phyloP scores from a whole-genome alignment of 768 basidiomycete species.

The Myochromella boudieri region DNA sequence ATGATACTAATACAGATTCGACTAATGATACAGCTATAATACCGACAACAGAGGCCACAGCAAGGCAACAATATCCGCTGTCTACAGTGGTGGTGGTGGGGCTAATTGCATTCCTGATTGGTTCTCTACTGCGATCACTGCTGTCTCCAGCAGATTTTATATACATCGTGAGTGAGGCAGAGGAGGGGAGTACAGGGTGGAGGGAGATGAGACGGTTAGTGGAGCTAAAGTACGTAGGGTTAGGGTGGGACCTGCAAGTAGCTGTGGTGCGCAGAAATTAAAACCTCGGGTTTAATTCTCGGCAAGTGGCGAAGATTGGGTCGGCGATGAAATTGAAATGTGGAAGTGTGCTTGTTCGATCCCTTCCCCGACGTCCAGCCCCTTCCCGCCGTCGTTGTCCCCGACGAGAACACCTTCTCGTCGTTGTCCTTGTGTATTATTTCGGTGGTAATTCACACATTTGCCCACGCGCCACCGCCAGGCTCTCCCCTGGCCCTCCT shows the following conservation, averaged over 20 bases:
- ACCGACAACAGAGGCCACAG: constrained; percentile 14
- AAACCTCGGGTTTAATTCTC: constrained; percentile 18
- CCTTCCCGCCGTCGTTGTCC: constrained; percentile 18
- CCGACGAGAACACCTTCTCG: constrained; percentile 8
- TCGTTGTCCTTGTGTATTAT: constrained; percentile 11
- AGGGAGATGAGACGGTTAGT: constrained; percentile 80
- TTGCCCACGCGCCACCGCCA: constrained; percentile 12
- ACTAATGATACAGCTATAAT: constrained; percentile 14
- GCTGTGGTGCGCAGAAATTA: constrained; percentile 78
- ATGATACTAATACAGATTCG: constrained; percentile 12
- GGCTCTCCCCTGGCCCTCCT: constrained; percentile 2
- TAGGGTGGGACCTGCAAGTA: constrained; percentile 88
- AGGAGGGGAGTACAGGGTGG: constrained; percentile 63
- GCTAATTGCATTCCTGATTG: constrained; percentile 87
- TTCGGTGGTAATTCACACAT: constrained; percentile 19
- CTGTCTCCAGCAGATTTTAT: constrained; percentile 91
- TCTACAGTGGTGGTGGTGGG: constrained; percentile 73
- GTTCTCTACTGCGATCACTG: constrained; percentile 85
- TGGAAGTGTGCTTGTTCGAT: constrained; percentile 18
- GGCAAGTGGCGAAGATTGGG: constrained; percentile 29
- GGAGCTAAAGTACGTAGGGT: constrained; percentile 77
- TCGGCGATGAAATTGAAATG: constrained; percentile 34
- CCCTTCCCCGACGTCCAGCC: constrained; percentile 19
- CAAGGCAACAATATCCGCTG: constrained; percentile 34
- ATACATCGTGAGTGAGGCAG: constrained; percentile 66